A percentile compares a stretch with the other conserved stretches of the same genome.
phyloP scores from a whole-genome alignment of 1,284 basidiomycete species.

The Moesziomyces sp. region DNA sequence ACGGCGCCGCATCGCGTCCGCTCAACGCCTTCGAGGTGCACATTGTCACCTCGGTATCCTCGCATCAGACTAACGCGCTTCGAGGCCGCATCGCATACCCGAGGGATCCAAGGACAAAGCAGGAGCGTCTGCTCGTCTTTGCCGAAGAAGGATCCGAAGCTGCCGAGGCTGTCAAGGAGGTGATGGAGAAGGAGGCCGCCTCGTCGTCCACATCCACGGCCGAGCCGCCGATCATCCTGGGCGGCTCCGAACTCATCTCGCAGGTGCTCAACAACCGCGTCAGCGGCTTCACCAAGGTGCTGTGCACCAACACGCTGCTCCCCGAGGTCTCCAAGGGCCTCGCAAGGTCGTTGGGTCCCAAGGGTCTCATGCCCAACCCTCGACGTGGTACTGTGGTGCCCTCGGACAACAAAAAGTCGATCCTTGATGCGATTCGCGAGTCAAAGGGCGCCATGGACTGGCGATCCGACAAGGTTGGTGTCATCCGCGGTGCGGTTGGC shows the following conservation, averaged over 20 bases:
- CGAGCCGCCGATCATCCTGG: conserved; percentile 50
- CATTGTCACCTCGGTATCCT: conserved; percentile 62
- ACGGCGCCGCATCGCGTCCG: conserved; percentile 41
- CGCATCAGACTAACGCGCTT: conserved; percentile 65
- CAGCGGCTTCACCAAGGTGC: conserved; percentile 75
- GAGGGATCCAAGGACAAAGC: conserved; percentile 57
- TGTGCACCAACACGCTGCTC: conserved; percentile 84
- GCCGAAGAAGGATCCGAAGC: conserved; percentile 63
- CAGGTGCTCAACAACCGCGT: conserved; percentile 59
- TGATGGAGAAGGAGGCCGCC: conserved; percentile 35
- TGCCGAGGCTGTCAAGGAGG: conserved; percentile 45
- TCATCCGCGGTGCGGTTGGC: conserved; percentile 78
- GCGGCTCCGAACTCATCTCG: conserved; percentile 61
- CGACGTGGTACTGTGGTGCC: conserved; percentile 89
- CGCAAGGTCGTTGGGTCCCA: conserved; percentile 89
- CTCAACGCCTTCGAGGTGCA: conserved; percentile 64
- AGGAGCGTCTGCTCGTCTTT: conserved; percentile 64
- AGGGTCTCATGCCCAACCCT: conserved; percentile 93
- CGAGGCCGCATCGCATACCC: conserved; percentile 63
- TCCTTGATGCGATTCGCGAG: conserved; percentile 75
- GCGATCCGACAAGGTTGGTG: conserved; percentile 88
- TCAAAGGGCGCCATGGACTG: conserved; percentile 88
- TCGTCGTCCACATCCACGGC: conserved; percentile 17
- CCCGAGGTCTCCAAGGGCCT: conserved; percentile 76
- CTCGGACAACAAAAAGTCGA: conserved; percentile 77